Base-by-base conservation (phyloP, 257 asterid species). In the Ehretia macrophylla region DNA sequence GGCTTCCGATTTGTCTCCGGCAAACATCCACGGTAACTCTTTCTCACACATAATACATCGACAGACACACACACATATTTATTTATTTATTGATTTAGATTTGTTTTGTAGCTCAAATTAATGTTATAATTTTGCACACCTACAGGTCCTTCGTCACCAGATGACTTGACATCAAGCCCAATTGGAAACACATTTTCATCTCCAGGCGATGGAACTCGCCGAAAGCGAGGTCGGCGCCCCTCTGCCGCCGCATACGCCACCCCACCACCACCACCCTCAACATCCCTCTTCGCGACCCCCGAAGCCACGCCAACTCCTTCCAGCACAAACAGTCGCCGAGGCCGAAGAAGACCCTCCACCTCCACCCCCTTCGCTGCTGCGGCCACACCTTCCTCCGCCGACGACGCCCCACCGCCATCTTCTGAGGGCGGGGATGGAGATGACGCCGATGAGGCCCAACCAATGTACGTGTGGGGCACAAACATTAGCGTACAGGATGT, bases 391-490 rank as follows among this genome's bases (percentile, higher is more conserved):
- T 68, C 96, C 19, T 83, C 81, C 45, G 61, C 92, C 0, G 87
- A 81, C 35, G 94, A 86, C 27, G 74, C 64, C 1, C 21, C 57
- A 1, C 90, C 85, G 2, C 85, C 78, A 0, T 84, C 99, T 5
- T 93, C 99, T 0, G 94, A 82, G 35, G 94, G 81, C 12, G 96
- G 92, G 11, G 86, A n/a, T n/a, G n/a, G n/a, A n/a, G n/a, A n/a
- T n/a, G 96, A 81, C 14, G 65, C 49, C 4, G 85, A 76, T 27
- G 93, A 80, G 42, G 67, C 94, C 23, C 97, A 96, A 1, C 96
- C 87, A 4, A 78, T 85, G 88, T 90, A 80, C 46, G 96, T 93
- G 9, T 93, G 99, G 99, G 99, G 99, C 22, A 93, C 99, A 5
- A 90, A 83, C 63, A 90, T 93, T 13, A 87, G 96, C 11, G 97